Evolutionary conservation across 768 basidiomycete genomes (phyloP), one percentile per base, ranked within the genome.

Genomic region (Tylopilus sp.): DNA sequence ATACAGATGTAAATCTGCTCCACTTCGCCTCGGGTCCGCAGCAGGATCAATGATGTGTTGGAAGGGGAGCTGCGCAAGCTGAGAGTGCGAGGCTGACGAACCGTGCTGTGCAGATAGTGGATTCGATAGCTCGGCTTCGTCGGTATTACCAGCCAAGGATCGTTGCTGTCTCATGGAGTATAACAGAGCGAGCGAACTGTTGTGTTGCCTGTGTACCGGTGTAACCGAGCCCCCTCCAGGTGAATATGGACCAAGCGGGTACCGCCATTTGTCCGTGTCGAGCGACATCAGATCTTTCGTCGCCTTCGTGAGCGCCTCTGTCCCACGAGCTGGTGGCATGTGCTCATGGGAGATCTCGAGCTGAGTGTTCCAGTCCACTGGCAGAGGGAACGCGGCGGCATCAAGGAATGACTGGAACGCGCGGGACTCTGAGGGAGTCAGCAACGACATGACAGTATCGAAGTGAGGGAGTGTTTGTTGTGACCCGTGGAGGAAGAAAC

Each of bases 271-370:
- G 14, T 69, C 75, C 13, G 56, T 59, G 53, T 86, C 86, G 25
- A 90, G 75, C 5, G 86, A 76, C 84, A 92, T 89, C 40, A 92
- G 80, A 68, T 91, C 87, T 68, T 87, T 89, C 0, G 89, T 92
- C 0, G 89, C 89, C 70, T 86, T 87, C 48, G 85, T 72, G 49
- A 92, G 78, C 2, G 84, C 83, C 49, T 87, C 83, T 52, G 75
- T 82, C 54, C 81, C 82, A 51, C 73, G 80, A 48, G 78, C 69
- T 12, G 78, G 77, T 31, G 77, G 73, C 59, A 80, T 70, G 54
- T 80, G 77, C 45, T 81, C 76, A 42, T 75, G 72, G 24, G 54
- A 72, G 54, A 54, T 65, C 51, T 59, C 66, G 25, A 57, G 71
- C 55, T 62, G 73, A 55, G 74, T 64, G 45, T 70, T 70, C 82